These are phyloP conservation scores for Mycena latifolia DNA, from an alignment of 768 basidiomycete genomes.

Conservation along the genomic window DNA sequence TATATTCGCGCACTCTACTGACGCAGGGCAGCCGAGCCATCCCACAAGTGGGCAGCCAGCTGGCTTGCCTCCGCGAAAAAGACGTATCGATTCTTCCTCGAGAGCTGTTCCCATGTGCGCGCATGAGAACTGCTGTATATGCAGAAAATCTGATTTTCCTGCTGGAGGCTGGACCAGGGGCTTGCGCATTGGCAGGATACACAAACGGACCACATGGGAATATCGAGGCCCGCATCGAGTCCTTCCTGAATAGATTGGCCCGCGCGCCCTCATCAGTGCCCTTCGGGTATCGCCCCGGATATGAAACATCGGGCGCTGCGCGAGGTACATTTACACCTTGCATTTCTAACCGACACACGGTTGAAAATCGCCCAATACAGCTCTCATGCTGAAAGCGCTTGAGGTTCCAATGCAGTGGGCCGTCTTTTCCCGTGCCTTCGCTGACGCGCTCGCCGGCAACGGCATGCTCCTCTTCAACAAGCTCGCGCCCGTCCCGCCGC, in stretches of 20 bases:
- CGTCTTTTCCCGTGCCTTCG: conserved; percentile 21
- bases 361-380: conserved; percentile 4
- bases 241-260: conserved; percentile 36
- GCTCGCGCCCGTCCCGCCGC: conserved; percentile 6
- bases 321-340: conserved; percentile 27
- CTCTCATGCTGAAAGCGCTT: conserved; percentile 31
- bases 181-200: conserved; percentile 34
- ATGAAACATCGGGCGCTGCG: conserved; percentile 39
- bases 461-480: conserved; percentile 38
- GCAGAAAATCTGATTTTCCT: background rate
- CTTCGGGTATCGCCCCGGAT: conserved; percentile 31
- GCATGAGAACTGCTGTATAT: too few relatives aligned
- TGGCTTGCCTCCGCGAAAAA: conserved; percentile 39
- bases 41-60: conserved; percentile 40
- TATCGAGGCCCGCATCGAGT: conserved; percentile 31
- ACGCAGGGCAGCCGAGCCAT: conserved; percentile 39
- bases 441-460: conserved; percentile 37
- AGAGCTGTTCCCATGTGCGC: conserved; percentile 29
- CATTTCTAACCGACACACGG: background rate
- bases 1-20: background rate
- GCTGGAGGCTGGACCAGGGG: conserved; percentile 34
- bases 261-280: conserved; percentile 32
- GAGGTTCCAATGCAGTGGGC: conserved; percentile 34
- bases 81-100: conserved; percentile 38
- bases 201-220: conserved; percentile 24